phyloP scores from a whole-genome alignment of 2,329 filamentous ascomycete species.

The Metarhizium humberi region DNA sequence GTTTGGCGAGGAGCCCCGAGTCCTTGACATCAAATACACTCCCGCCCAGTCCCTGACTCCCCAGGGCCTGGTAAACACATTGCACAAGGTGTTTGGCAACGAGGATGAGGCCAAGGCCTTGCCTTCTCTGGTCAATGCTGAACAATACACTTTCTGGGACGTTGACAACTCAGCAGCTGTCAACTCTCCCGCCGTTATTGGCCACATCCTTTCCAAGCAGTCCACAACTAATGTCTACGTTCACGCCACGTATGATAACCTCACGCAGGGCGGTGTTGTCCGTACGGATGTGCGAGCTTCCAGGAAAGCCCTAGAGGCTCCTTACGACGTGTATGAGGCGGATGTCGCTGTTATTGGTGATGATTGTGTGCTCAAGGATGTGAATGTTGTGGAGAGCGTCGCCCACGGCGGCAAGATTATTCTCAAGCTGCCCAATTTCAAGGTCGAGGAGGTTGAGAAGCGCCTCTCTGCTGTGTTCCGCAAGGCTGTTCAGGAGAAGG shows the following conservation, averaged over 20 bases:
- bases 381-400: conserved; percentile 63
- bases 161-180: conserved; percentile 63
- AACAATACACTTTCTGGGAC: conserved; percentile 94
- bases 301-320: conserved; percentile 72
- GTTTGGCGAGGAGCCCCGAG: conserved; percentile 51
- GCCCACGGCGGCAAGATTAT: conserved; percentile 65
- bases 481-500: conserved; percentile 61
- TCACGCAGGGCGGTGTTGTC: conserved; percentile 64
- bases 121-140: conserved; percentile 44
- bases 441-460: conserved; percentile 86
- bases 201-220: conserved; percentile 59
- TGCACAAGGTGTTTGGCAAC: conserved; percentile 42
- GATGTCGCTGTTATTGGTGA: conserved; percentile 73
- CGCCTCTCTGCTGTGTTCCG: conserved; percentile 63
- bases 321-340: conserved; percentile 71
- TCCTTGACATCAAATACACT: conserved; percentile 85
- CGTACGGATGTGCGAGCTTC: conserved; percentile 81
- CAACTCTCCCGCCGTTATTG: conserved; percentile 52
- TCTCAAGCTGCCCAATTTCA: conserved; percentile 67
- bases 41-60: conserved; percentile 52
- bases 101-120: conserved; percentile 39
- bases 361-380: conserved; percentile 67
- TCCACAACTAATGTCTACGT: conserved; percentile 53
- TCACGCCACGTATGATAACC: conserved; percentile 56
- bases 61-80: conserved; percentile 38